A percentile compares a stretch with the other conserved stretches of the same genome.
Conservation (phyloP, 139 green algal species). For the Penium margaritaceum region DNA sequence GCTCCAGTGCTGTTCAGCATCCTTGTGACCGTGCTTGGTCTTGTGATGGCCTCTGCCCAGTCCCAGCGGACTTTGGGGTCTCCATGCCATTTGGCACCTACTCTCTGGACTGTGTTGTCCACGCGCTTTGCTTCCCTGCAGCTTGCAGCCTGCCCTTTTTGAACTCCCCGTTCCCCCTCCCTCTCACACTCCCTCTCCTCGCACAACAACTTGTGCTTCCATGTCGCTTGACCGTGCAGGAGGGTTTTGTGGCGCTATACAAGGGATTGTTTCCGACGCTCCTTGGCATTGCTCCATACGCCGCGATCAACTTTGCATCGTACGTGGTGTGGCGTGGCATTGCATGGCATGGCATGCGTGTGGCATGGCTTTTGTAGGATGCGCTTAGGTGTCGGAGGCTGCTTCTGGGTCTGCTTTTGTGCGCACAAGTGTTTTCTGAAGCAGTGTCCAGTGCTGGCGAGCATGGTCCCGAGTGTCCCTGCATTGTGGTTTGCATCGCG, state of each 20-base stretch:
- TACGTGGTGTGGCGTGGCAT: constrained; percentile 48
- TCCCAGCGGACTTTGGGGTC: neutral
- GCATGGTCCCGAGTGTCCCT: too few species aligned
- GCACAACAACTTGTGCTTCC: neutral
- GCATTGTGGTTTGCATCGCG: neutral
- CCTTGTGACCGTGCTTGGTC: too few species aligned
- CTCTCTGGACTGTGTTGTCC: too few species aligned
- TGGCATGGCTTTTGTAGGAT: neutral
- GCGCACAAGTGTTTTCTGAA: too few species aligned
- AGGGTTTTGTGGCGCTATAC: constrained; percentile 75
- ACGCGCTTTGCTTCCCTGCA: too few species aligned
- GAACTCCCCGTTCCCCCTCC: neutral
- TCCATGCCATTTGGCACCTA: neutral
- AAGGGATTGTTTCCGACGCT: constrained; percentile 79
- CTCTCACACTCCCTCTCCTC: neutral
- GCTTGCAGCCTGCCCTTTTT: neutral
- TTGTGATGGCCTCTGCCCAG: too few species aligned
- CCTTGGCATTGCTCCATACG: constrained; percentile 84
- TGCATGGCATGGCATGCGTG: constrained; percentile 44
- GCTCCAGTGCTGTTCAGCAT: too few species aligned
- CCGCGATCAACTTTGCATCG: constrained; percentile 84
- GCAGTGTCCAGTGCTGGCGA: too few species aligned
- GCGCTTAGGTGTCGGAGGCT: neutral
- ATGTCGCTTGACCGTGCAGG: constrained; percentile 34
- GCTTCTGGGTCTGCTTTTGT: too few species aligned